A percentile compares a stretch with the other conserved stretches of the same genome.
These are phyloP conservation scores for Penicillium sp. DNA, from an alignment of 2,329 filamentous ascomycete genomes.

Conservation along the genomic window DNA sequence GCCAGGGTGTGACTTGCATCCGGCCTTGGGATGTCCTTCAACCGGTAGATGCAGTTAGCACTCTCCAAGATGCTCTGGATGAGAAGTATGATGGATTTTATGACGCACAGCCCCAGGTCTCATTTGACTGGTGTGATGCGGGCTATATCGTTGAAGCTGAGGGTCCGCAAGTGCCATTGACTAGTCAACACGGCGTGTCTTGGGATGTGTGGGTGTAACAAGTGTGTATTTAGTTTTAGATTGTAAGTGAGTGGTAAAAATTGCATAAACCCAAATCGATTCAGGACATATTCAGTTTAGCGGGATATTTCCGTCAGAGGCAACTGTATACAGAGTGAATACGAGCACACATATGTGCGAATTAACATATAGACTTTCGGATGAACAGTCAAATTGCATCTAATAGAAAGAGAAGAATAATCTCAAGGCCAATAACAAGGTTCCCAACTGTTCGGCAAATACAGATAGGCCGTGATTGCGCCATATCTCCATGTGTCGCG, in stretches of 20 bases:
- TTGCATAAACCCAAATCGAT: neutral
- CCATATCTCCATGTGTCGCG: conserved; percentile 25
- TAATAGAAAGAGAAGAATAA: neutral
- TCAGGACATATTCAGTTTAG: neutral
- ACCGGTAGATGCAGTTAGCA: conserved; percentile 28
- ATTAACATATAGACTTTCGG: neutral
- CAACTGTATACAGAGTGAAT: too few relatives aligned
- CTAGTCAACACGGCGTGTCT: conserved; percentile 18
- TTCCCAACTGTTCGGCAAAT: neutral
- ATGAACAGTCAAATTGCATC: neutral
- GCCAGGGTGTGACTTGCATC: conserved; percentile 36
- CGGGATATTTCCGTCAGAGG: too few relatives aligned
- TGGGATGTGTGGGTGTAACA: conserved; percentile 26
- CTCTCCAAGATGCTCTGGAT: conserved; percentile 33
- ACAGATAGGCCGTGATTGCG: conserved; percentile 22
- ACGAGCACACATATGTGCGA: neutral
- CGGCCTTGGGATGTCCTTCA: conserved; percentile 41
- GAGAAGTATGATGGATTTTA: conserved; percentile 36
- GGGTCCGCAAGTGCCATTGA: conserved; percentile 30
- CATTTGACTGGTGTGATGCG: conserved; percentile 35
- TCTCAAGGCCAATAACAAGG: neutral
- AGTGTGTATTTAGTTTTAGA: neutral
- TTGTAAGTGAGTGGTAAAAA: neutral
- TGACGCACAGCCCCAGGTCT: conserved; percentile 29
- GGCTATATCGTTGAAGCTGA: conserved; percentile 40